Percentiles rank a stretch among this genome's conserved stretches.
Evolutionary conservation across 345 rosid species (phyloP).

Genomic region (Draba incana): DNA sequence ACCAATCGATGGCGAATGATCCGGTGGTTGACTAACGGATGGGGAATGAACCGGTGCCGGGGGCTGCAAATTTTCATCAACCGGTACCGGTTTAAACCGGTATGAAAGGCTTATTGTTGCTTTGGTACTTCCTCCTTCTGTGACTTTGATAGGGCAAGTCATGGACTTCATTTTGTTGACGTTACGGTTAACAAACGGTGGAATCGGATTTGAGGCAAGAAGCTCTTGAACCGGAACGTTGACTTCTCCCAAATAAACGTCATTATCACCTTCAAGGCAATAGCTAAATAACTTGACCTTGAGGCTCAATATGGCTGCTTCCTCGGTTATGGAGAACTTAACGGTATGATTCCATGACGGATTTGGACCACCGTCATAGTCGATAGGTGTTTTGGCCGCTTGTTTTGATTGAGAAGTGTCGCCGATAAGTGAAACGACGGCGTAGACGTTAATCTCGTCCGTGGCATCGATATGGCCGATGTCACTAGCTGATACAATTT

Average conservation of each 20-base stretch:
- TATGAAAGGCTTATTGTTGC: constrained; percentile 60
- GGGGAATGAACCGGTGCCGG: constrained; percentile 22
- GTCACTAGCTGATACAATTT: constrained; percentile 55
- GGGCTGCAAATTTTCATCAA: not conserved
- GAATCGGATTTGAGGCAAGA: constrained; percentile 31
- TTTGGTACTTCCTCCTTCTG: constrained; percentile 46
- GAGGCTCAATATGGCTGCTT: constrained; percentile 45
- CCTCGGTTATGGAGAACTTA: constrained; percentile 51
- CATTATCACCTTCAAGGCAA: constrained; percentile 56
- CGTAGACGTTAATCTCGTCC: constrained; percentile 69
- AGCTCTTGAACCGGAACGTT: constrained; percentile 64
- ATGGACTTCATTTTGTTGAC: constrained; percentile 35
- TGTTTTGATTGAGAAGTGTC: constrained; percentile 39
- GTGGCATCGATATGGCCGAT: constrained; percentile 52
- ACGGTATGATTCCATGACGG: constrained; percentile 68
- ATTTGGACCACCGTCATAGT: constrained; percentile 50
- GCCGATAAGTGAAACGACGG: constrained; percentile 53
- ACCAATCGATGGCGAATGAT: constrained; percentile 14
- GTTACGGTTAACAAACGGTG: constrained; percentile 26
- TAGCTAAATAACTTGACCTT: constrained; percentile 57
- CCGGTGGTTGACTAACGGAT: constrained; percentile 16
- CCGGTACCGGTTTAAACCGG: constrained; percentile 47
- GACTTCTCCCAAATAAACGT: constrained; percentile 55
- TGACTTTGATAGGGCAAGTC: constrained; percentile 47
- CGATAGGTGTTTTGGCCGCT: constrained; percentile 48